phyloP scores from a whole-genome alignment of 352 stramenopile species.

The Pythium catenulatum region DNA sequence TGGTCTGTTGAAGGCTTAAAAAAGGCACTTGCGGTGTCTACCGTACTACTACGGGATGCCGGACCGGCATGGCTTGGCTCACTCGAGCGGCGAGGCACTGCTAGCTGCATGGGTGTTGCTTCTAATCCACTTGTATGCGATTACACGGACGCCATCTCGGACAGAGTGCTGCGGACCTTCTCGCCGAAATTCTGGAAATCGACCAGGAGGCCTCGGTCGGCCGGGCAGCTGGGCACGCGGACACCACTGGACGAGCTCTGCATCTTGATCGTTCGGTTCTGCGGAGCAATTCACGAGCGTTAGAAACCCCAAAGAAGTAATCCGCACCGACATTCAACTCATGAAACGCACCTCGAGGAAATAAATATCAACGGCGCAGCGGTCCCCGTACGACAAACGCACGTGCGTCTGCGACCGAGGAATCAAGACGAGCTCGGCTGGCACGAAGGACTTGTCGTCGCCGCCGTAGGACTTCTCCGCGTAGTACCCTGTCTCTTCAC shows the following conservation, averaged over 20 bases:
- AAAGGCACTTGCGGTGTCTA: too few species aligned
- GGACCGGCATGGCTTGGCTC: too few species aligned
- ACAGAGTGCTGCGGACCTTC: constrained; percentile 89
- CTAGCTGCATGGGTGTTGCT: too few species aligned
- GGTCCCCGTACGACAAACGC: constrained; percentile 89
- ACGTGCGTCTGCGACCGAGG: constrained; percentile 91
- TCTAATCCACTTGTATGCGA: too few species aligned
- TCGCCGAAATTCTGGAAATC: constrained; percentile 90
- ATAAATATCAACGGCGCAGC: constrained; percentile 94
- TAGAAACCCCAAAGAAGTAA: constrained; percentile 2
- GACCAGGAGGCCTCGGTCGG: constrained; percentile 82
- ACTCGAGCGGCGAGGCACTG: too few species aligned
- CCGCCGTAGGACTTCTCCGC: constrained; percentile 90
- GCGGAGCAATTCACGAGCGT: too few species aligned
- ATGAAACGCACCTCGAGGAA: constrained; percentile 86
- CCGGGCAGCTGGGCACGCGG: constrained; percentile 85
- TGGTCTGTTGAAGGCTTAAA: too few species aligned
- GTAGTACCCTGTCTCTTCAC: constrained; percentile 92
- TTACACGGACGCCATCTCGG: constrained; percentile 92
- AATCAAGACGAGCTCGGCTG: constrained; percentile 90
- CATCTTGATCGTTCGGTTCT: constrained; percentile 93
- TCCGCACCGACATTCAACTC: background rate
- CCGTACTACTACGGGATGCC: too few species aligned
- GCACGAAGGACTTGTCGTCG: constrained; percentile 92
- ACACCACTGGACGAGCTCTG: constrained; percentile 88